Percentiles rank a stretch among this genome's conserved stretches.
Conservation (phyloP, 441 rosid species). For the Jatropha podagrica region DNA sequence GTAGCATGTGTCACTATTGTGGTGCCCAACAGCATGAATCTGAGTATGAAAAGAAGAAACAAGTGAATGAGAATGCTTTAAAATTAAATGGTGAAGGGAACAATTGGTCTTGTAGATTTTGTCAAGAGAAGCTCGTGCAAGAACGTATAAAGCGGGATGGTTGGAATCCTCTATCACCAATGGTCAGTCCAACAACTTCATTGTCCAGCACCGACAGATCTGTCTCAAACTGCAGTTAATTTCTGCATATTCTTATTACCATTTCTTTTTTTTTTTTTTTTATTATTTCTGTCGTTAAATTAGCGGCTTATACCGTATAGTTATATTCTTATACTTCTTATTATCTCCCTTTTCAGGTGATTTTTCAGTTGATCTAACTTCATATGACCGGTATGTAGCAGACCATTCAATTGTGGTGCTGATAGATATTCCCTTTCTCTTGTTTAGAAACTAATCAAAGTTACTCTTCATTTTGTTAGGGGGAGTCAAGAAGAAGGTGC, state of each 20-base stretch:
- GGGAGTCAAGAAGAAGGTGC: conserved; percentile 50
- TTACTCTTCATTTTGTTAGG: conserved; percentile 34
- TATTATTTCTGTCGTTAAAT: not conserved
- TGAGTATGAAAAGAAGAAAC: conserved; percentile 30
- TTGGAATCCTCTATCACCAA: conserved; percentile 39
- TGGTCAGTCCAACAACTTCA: conserved; percentile 62
- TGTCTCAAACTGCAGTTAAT: conserved; percentile 62
- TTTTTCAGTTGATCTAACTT: conserved; percentile 64
- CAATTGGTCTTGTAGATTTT: conserved; percentile 43
- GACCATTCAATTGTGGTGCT: conserved; percentile 12
- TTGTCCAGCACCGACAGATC: conserved; percentile 65
- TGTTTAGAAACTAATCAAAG: not conserved
- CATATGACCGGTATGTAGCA: conserved; percentile 49
- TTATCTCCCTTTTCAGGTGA: conserved; percentile 52
- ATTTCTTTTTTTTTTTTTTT: not conserved
- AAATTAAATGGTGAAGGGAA: conserved; percentile 33
- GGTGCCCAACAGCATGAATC: conserved; percentile 34
- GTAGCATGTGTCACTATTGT: conserved; percentile 55
- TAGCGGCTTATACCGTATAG: not conserved
- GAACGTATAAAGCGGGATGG: conserved; percentile 33
- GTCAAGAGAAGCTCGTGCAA: conserved; percentile 43
- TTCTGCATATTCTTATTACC: conserved; percentile 18
- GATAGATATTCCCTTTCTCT: not conserved
- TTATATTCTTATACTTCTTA: conserved; percentile 22
- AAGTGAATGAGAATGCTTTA: conserved; percentile 28